Percentiles rank a stretch among this genome's conserved stretches.
Conservation (phyloP, 2,329 filamentous ascomycete genomes). For the Zymoseptoria tritici region DNA sequence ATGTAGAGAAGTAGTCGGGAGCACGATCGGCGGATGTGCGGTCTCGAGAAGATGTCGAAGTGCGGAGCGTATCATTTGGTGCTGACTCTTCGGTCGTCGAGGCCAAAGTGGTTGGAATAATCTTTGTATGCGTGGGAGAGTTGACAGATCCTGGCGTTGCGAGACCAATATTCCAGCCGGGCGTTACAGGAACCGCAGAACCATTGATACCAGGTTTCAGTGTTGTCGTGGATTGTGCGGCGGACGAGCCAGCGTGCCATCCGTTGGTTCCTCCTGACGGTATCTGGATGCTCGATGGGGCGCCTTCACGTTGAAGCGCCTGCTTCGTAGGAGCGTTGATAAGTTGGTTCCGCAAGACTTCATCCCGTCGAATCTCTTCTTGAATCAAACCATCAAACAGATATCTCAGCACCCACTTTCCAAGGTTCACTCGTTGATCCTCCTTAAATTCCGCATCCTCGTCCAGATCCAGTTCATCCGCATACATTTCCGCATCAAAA, state of each 20-base stretch:
- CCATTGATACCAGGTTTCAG: constrained; percentile 59
- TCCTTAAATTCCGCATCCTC: constrained; percentile 77
- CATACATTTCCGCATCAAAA: constrained; percentile 96
- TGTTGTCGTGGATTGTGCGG: constrained; percentile 42
- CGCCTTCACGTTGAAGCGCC: constrained; percentile 48
- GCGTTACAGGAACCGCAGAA: constrained; percentile 55
- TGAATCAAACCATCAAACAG: constrained; percentile 84
- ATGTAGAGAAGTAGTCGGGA: constrained; percentile 71
- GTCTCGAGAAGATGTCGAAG: constrained; percentile 43
- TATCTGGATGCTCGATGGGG: constrained; percentile 55
- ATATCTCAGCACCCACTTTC: constrained; percentile 92
- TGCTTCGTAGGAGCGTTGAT: constrained; percentile 55
- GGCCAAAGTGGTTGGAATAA: constrained; percentile 30
- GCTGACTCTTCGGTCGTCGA: constrained; percentile 32
- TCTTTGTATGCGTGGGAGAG: constrained; percentile 29
- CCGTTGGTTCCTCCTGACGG: constrained; percentile 37
- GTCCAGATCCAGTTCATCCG: constrained; percentile 72
- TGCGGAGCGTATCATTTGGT: constrained; percentile 47
- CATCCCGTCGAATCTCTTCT: constrained; percentile 80
- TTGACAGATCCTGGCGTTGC: constrained; percentile 29
- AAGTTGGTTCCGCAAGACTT: constrained; percentile 61
- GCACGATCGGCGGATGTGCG: constrained; percentile 53
- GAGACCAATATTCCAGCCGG: constrained; percentile 69
- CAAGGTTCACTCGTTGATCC: constrained; percentile 92
- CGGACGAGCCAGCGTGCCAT: constrained; percentile 35